Conservation (phyloP, 2,329 filamentous ascomycete genomes). For the Simplicillium aogashimaense region DNA sequence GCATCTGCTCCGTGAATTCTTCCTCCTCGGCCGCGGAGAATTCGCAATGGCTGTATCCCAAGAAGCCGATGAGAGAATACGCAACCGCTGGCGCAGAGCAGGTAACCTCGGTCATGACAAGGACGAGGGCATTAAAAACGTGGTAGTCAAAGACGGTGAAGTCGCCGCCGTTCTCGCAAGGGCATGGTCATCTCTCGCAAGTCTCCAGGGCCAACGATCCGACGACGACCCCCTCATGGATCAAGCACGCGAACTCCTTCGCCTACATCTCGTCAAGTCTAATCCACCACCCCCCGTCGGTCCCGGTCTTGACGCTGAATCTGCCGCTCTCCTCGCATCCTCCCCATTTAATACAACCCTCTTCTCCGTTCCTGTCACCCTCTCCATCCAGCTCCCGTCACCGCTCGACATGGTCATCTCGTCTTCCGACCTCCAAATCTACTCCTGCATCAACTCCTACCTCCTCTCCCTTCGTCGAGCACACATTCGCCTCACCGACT, state of each 20-base stretch:
- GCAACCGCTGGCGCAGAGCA: constrained; percentile 59
- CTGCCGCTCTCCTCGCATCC: constrained; percentile 26
- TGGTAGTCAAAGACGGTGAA: constrained; percentile 76
- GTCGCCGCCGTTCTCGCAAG: constrained; percentile 65
- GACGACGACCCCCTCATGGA: constrained; percentile 80
- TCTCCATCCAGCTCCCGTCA: constrained; percentile 64
- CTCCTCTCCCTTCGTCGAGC: constrained; percentile 76
- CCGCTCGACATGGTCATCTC: constrained; percentile 84
- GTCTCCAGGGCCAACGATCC: constrained; percentile 56
- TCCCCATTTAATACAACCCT: constrained; percentile 71
- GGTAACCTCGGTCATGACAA: constrained; percentile 49
- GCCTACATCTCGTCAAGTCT: constrained; percentile 51
- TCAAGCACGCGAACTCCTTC: constrained; percentile 67
- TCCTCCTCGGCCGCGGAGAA: constrained; percentile 78
- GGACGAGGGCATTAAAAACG: constrained; percentile 34
- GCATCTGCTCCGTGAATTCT: constrained; percentile 72
- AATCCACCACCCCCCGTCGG: constrained; percentile 28
- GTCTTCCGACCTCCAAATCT: constrained; percentile 63
- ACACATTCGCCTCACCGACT: constrained; percentile 70
- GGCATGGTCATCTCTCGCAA: constrained; percentile 72
- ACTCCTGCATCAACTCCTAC: constrained; percentile 80
- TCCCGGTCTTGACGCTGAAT: constrained; percentile 20
- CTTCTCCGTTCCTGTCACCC: constrained; percentile 59
- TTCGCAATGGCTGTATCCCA: constrained; percentile 81
- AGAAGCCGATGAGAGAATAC: constrained; percentile 72